Conservation (phyloP, 75 land plant species). For the Pinus albicaulis region DNA sequence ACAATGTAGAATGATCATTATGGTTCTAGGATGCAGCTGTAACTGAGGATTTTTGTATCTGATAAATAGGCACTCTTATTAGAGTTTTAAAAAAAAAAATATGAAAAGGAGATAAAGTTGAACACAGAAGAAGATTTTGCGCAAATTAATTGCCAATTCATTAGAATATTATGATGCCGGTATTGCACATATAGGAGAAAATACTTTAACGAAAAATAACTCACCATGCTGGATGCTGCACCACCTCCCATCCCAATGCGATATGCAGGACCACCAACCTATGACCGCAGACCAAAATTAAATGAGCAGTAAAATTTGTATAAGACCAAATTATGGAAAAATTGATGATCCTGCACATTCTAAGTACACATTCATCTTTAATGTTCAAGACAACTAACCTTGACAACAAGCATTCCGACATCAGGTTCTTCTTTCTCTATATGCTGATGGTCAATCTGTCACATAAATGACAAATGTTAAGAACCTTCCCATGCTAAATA, state of each 20-base stretch:
- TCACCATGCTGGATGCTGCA: slow-evolving; percentile 98
- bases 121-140: not conserved
- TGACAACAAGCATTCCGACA: slow-evolving; percentile 91
- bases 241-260: slow-evolving; percentile 99
- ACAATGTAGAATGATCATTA: too few species aligned
- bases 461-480: not conserved
- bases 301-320: not conserved
- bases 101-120: not conserved
- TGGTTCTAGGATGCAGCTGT: too few species aligned
- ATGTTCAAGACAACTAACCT: slow-evolving; percentile 21
- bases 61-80: too few species aligned
- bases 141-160: not conserved
- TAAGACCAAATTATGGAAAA: not conserved
- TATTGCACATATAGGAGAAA: not conserved
- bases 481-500: not conserved
- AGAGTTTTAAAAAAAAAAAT: too few species aligned
- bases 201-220: not conserved
- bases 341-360: not conserved
- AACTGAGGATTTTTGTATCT: too few species aligned
- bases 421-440: slow-evolving; percentile 84
- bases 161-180: not conserved
- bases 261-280: slow-evolving; percentile 97
- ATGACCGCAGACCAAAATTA: not conserved
- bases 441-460: slow-evolving; percentile 81
- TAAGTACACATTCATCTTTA: not conserved